A percentile compares a stretch with the other conserved stretches of the same genome.
Conservation (phyloP, 2,329 filamentous ascomycete genomes). For the Alternaria viburni region DNA sequence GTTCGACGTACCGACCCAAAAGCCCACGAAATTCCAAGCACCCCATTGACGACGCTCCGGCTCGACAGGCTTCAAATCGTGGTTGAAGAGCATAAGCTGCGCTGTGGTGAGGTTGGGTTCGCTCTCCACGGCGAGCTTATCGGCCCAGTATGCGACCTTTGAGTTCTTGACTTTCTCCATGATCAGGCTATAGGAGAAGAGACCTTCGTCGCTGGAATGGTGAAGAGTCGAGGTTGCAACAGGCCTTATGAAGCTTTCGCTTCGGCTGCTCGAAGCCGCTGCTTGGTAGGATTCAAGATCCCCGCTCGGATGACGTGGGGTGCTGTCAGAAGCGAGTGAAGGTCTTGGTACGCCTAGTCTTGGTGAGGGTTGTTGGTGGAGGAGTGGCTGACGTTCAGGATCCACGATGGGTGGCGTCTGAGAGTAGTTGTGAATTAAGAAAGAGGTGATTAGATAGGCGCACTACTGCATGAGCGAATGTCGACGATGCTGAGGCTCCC, state of each 20-base stretch:
- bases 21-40: constrained; percentile 85
- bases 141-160: constrained; percentile 48
- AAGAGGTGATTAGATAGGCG: background rate
- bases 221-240: constrained; percentile 19
- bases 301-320: constrained; percentile 41
- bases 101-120: constrained; percentile 78
- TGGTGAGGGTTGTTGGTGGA: constrained; percentile 20
- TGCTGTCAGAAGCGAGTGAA: constrained; percentile 17
- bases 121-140: constrained; percentile 73
- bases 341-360: constrained; percentile 21
- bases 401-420: constrained; percentile 20
- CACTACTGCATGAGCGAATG: background rate
- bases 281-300: constrained; percentile 29
- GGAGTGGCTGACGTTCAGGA: constrained; percentile 33
- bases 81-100: constrained; percentile 86
- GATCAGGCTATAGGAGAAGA: constrained; percentile 15
- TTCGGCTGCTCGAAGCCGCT: constrained; percentile 24
- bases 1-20: constrained; percentile 69
- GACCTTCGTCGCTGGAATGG: constrained; percentile 24
- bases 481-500: background rate
- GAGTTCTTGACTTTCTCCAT: constrained; percentile 53
- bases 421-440: background rate
- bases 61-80: constrained; percentile 80
- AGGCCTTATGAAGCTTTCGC: constrained; percentile 28
- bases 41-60: constrained; percentile 81